Conservation (phyloP, 805 yeast species). For the Lipomyces orientalis region DNA sequence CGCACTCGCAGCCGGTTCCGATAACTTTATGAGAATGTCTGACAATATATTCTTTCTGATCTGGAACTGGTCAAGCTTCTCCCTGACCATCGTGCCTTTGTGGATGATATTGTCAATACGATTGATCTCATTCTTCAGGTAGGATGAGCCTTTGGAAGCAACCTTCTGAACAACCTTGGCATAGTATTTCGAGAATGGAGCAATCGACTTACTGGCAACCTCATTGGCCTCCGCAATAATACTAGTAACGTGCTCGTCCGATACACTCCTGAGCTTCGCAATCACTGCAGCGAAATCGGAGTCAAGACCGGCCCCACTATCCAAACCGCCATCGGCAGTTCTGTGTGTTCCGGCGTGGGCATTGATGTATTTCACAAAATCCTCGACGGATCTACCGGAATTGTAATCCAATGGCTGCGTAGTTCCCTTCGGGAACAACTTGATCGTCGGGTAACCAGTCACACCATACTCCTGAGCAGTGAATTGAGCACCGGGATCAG, state of each 20-base stretch:
- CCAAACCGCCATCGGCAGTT: slow-evolving; percentile 51
- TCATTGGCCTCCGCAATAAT: slow-evolving; percentile 49
- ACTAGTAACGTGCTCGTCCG: slow-evolving; percentile 41
- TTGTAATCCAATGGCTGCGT: slow-evolving; percentile 59
- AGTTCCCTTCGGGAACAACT: slow-evolving; percentile 51
- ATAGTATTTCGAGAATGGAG: slow-evolving; percentile 40
- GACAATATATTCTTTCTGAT: slow-evolving; percentile 59
- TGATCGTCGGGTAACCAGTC: slow-evolving; percentile 59
- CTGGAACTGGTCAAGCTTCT: slow-evolving; percentile 58
- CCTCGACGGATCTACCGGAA: slow-evolving; percentile 55
- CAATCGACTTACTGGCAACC: slow-evolving; percentile 37
- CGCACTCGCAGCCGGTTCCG: neutral
- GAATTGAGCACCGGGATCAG: slow-evolving; percentile 52
- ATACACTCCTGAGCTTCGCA: slow-evolving; percentile 44
- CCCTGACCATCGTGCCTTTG: slow-evolving; percentile 47
- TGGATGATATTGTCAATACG: slow-evolving; percentile 55
- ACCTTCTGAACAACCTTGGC: slow-evolving; percentile 42
- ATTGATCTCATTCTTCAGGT: slow-evolving; percentile 52
- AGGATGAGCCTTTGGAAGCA: slow-evolving; percentile 43
- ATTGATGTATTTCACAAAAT: slow-evolving; percentile 58
- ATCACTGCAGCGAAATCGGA: slow-evolving; percentile 46
- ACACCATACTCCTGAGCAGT: slow-evolving; percentile 53
- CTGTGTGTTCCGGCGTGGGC: slow-evolving; percentile 50
- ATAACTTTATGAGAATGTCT: slow-evolving; percentile 40
- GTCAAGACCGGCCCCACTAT: slow-evolving; percentile 51